A percentile compares a stretch with the other conserved stretches of the same genome.
Evolutionary conservation across 2,329 filamentous ascomycete genomes (phyloP).

Genomic region (Beauveria bassiana): DNA sequence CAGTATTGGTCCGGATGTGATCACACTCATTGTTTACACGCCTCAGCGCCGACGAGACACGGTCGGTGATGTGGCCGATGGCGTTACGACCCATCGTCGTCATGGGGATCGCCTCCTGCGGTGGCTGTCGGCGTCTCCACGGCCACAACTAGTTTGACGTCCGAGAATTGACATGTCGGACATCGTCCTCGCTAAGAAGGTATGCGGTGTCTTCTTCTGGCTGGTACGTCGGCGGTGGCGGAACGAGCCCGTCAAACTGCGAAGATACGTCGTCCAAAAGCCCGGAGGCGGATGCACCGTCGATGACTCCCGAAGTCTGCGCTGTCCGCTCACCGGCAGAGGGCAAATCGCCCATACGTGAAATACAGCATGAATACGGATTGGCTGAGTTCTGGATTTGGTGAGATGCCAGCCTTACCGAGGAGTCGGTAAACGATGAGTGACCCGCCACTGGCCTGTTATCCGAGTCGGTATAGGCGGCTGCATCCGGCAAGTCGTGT

Average conservation of each 20-base stretch:
- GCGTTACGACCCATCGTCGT: conserved; percentile 2
- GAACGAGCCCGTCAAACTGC: neutral
- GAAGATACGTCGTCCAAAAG: neutral
- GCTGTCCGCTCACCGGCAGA: neutral
- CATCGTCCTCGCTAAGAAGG: neutral
- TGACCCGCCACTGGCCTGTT: neutral
- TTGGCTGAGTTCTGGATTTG: neutral
- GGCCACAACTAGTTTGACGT: neutral
- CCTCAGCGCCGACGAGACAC: neutral
- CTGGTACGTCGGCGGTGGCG: conserved; percentile 4
- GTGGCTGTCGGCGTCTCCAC: neutral
- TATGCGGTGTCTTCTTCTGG: neutral
- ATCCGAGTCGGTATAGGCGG: neutral
- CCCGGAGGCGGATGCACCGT: neutral
- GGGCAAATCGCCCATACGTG: neutral
- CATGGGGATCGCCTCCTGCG: neutral
- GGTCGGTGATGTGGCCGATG: neutral
- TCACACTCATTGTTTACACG: conserved; percentile 4
- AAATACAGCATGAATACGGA: neutral
- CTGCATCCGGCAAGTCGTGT: conserved; percentile 1
- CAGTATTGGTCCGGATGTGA: neutral
- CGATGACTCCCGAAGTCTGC: neutral
- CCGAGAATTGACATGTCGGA: neutral
- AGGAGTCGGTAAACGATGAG: neutral
- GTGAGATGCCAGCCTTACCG: neutral